Evolutionary conservation across 2,329 filamentous ascomycete genomes (phyloP), one percentile per base, ranked within the genome.

Genomic region (Trichoderma sp.): DNA sequence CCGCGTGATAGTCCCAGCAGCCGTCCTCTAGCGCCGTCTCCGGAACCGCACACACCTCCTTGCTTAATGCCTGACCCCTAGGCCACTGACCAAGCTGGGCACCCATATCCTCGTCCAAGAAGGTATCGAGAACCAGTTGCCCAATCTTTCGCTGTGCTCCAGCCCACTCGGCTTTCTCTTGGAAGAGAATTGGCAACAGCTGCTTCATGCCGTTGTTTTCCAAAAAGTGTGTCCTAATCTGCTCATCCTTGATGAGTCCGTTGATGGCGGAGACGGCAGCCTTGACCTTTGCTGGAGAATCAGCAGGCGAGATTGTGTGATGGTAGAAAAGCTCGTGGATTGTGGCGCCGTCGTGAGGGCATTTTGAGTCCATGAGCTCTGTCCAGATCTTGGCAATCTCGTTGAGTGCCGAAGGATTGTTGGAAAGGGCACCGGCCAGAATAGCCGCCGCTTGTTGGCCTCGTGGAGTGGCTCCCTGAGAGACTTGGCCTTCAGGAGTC

Each of bases 101-200:
- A 56, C 91, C 91, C 87, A 92, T 91, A 75, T 89, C 87, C 77
- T 88, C 87, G 79, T 93, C 91, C n/a, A 93, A 84, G 80, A 93
- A 93, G 76, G 87, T 91, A 80, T 93, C 92, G 41, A 89, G 85
- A 33, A 92, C 86, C 74, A 93, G 85, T 76, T 90, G 86, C 2
- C 88, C 90, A 29, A 89, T 87, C 79, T 88, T 90, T 75, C 86
- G 86, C 80, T 89, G 86, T 6, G 89, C 87, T 1, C 83, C 80
- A 16, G 86, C 86, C 85, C 90, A 90, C 31, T 86, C 85, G 5
- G 84, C 82, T n/a, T 84, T 86, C 29, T 86, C 83, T 9, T 84
- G 85, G 4, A 85, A 79, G 45, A 93, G 86, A 7, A 91, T 85
- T 60, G 87, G 85, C 16, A 91, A 84, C 7, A 92, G 83, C 38